These are phyloP conservation scores for Heliosperma pusillum DNA, from an alignment of 148 eudicot genomes.

Conservation along the genomic window DNA sequence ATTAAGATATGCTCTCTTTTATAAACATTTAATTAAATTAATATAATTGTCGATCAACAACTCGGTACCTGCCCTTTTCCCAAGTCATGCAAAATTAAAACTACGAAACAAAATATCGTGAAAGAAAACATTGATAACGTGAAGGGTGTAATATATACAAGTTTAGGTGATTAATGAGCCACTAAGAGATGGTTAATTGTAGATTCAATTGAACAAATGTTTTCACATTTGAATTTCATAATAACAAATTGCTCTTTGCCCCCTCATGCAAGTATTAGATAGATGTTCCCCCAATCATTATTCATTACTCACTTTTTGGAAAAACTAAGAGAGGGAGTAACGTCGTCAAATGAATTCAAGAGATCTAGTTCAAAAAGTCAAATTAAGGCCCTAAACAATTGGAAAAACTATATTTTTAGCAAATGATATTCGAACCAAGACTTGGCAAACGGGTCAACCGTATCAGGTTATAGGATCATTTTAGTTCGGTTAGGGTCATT, in stretches of 20 bases:
- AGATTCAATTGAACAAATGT: neutral
- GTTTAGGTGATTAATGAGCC: slow-evolving; percentile 2
- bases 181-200: slow-evolving; percentile 2
- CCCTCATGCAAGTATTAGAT: neutral
- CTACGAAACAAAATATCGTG: neutral
- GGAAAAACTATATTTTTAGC: too few relatives aligned
- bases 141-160: neutral
- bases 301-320: too few relatives aligned
- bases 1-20: neutral
- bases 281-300: neutral
- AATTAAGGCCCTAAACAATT: too few relatives aligned
- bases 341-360: too few relatives aligned
- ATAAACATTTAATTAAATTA: neutral
- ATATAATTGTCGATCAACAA: neutral
- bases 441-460: too few relatives aligned
- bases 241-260: neutral
- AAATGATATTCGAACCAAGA: too few relatives aligned
- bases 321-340: too few relatives aligned
- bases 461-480: too few relatives aligned
- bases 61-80: neutral
- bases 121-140: neutral
- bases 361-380: too few relatives aligned
- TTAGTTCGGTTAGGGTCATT: too few relatives aligned
- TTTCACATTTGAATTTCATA: neutral
- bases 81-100: neutral